Conservation (phyloP, 2,329 filamentous ascomycete genomes). For the Neurospora sp. region DNA sequence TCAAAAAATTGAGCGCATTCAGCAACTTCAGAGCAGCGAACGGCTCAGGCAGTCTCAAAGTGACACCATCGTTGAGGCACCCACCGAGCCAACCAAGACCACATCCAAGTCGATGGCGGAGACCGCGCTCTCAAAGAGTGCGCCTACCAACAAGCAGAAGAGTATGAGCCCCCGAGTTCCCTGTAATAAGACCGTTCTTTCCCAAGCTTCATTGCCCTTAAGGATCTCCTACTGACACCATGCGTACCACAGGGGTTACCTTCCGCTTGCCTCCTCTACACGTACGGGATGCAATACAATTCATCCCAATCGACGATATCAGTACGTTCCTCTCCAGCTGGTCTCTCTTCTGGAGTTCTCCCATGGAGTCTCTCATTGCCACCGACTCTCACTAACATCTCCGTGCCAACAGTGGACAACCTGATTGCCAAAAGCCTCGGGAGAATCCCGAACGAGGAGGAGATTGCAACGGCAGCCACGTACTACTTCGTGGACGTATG, state of each 20-base stretch:
- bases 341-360: not conserved
- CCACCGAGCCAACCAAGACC: not conserved
- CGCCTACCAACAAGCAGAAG: not conserved
- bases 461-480: not conserved
- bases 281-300: not conserved
- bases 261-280: not conserved
- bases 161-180: not conserved
- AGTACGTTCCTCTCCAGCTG: not conserved
- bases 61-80: not conserved
- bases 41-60: not conserved
- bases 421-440: not conserved
- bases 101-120: not conserved
- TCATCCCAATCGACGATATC: not conserved
- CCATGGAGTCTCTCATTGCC: too few relatives aligned
- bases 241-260: too few relatives aligned
- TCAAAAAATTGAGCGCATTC: not conserved
- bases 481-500: not conserved
- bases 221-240: not conserved
- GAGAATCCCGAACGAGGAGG: not conserved
- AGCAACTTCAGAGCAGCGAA: not conserved
- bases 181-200: not conserved
- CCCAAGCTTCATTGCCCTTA: not conserved
- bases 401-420: not conserved
- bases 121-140: not conserved
- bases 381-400: not conserved